Evolutionary conservation across 176 grass and related monocot genomes (phyloP).

Genomic region (Microstegium vimineum): DNA sequence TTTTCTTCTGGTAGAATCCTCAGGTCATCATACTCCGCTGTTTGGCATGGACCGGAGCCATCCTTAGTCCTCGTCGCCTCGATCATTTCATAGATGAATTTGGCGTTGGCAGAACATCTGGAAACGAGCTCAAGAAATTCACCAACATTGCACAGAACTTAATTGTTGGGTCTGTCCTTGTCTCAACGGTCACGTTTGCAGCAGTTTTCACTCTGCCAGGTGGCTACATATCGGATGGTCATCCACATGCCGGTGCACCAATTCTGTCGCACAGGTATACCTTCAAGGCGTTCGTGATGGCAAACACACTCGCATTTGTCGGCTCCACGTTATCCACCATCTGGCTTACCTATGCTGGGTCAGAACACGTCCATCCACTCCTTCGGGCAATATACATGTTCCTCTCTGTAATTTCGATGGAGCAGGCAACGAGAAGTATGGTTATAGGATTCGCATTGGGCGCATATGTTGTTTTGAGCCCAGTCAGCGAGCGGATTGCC

Average conservation of each 20-base stretch:
- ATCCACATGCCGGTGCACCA: slow-evolving; percentile 45
- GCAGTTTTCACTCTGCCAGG: slow-evolving; percentile 49
- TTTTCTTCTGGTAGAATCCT: slow-evolving; percentile 55
- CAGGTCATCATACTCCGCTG: slow-evolving; percentile 61
- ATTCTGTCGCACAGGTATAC: slow-evolving; percentile 47
- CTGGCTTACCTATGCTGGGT: slow-evolving; percentile 51
- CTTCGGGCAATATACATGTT: slow-evolving; percentile 50
- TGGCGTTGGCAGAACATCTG: slow-evolving; percentile 34
- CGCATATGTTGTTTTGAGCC: slow-evolving; percentile 52
- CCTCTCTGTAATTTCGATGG: slow-evolving; percentile 51
- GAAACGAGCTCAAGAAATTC: slow-evolving; percentile 52
- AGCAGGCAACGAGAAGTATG: slow-evolving; percentile 57
- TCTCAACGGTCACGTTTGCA: slow-evolving; percentile 58
- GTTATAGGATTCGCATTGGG: slow-evolving; percentile 50
- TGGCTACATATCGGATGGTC: slow-evolving; percentile 43
- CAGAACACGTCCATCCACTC: slow-evolving; percentile 35
- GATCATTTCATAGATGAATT: slow-evolving; percentile 53
- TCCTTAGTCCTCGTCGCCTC: slow-evolving; percentile 49
- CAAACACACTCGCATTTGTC: slow-evolving; percentile 52
- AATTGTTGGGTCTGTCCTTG: slow-evolving; percentile 41
- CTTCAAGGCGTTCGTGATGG: slow-evolving; percentile 65
- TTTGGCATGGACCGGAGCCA: slow-evolving; percentile 56
- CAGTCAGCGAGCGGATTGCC: slow-evolving; percentile 29
- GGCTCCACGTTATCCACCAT: slow-evolving; percentile 48
- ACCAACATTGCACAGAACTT: slow-evolving; percentile 47